Base-by-base conservation (phyloP, 2,329 filamentous ascomycete species). In the Ustilaginoidea virens region DNA sequence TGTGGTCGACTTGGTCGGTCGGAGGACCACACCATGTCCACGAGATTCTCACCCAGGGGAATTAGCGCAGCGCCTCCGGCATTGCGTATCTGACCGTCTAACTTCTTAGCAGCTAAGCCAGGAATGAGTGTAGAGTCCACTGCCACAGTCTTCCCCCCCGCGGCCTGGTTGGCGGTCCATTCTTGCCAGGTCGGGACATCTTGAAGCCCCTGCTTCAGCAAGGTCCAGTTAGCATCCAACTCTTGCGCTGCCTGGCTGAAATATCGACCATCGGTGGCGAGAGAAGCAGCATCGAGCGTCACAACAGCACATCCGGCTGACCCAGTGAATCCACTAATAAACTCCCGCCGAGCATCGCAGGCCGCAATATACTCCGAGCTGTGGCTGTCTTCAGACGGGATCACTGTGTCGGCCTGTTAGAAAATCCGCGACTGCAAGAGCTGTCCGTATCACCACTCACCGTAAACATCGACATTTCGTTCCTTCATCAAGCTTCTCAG, bases 111-210 rank as follows among this genome's bases (percentile, higher is more conserved):
- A 13, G 56, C 52, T 10, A 60, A 56, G 17, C 55, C 80, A 21
- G 87, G 80, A 40, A 98, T 74, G 13, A 94, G 69, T 10, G 81
- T 80, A 1, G 90, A 80, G 47, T 98, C 90, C 23, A 98, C 83
- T 25, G 80, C 87, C 11, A 96, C 87, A 12, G 70, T 67, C 58
- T 93, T 93, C 33, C 83, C 85, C 23, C 74, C 80, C 28, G 80
- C 71, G n/a, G 80, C 74, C 51, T 93, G 79, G 47, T 90, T 80
- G 19, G 80, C 77, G 11, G 75, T 74, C 90, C 90, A 98, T 53
- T 96, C 90, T 49, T 94, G 83, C 81, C 90, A 98, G 1, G 87
- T 96, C 1, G 83, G 87, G 7, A 94, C 85, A 52, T 92, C 83
- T 47, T 90, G 81, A 27, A 93, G 64, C 5, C 90, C 90, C 46